Percentiles rank a stretch among this genome's conserved stretches.
Conservation (phyloP, 495 filamentous ascomycete species). For the Hypoxylon rickii region DNA sequence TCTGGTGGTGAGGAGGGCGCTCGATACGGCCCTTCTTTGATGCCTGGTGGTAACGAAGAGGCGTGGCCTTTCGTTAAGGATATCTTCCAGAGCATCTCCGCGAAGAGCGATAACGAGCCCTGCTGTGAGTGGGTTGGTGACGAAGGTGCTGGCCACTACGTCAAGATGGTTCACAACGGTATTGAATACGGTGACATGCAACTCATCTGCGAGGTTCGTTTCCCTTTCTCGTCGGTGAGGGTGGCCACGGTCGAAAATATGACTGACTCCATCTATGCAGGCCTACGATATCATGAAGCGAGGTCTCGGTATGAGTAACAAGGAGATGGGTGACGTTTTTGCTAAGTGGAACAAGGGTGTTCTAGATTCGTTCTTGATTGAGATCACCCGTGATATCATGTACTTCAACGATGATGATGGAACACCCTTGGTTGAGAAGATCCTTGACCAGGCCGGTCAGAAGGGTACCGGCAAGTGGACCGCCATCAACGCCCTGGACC, state of each 20-base stretch:
- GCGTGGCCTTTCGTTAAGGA: conserved; percentile 99
- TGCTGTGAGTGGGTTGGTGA: conserved; percentile 99
- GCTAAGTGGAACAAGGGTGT: conserved; percentile 98
- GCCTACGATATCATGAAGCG: conserved; percentile 99
- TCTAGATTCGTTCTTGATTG: conserved; percentile 98
- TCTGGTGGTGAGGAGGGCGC: conserved; percentile 99
- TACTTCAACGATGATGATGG: conserved; percentile 96
- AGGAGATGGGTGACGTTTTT: conserved; percentile 95
- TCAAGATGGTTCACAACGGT: conserved; percentile 99
- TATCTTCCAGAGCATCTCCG: conserved; percentile 95
- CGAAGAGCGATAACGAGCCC: conserved; percentile 93
- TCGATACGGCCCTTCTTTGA: conserved; percentile 93
- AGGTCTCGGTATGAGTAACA: conserved; percentile 78
- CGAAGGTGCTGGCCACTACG: conserved; percentile 98
- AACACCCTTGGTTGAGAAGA: conserved; percentile 92
- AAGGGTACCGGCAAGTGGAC: conserved; percentile 99
- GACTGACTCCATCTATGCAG: conserved; percentile 59
- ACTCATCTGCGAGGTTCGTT: conserved; percentile 91
- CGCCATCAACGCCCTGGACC: conserved; percentile 96
- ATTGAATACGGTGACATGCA: conserved; percentile 99
- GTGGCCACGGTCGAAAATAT: neutral
- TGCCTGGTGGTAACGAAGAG: conserved; percentile 97
- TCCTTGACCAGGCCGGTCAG: conserved; percentile 96
- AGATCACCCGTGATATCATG: conserved; percentile 98
- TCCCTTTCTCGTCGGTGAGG: neutral